These are phyloP conservation scores for Meripilus lineatus DNA, from an alignment of 1,284 basidiomycete species.

Conservation along the genomic window DNA sequence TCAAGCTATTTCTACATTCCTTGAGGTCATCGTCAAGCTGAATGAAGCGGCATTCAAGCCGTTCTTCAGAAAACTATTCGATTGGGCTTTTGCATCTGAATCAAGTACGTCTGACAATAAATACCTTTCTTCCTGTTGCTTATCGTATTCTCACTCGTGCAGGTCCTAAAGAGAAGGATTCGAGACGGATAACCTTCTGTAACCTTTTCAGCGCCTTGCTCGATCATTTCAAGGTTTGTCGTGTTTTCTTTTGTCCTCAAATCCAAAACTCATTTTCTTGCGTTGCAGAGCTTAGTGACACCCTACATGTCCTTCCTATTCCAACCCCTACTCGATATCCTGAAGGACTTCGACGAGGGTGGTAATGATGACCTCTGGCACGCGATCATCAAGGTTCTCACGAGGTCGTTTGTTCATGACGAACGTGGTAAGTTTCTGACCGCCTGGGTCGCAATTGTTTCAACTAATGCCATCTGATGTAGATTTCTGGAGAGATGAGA, in stretches of 20 bases:
- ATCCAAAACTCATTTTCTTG: background rate
- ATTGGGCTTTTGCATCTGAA: conserved; percentile 84
- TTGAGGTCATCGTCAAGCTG: conserved; percentile 88
- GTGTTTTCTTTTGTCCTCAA: background rate
- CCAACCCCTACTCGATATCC: conserved; percentile 61
- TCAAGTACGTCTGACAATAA: conserved; percentile 34
- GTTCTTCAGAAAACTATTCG: conserved; percentile 86
- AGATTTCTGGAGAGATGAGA: conserved; percentile 90
- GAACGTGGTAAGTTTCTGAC: conserved; percentile 61
- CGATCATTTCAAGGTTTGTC: conserved; percentile 77
- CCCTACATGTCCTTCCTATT: conserved; percentile 83
- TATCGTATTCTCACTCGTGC: conserved; percentile 1
- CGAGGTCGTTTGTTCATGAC: conserved; percentile 73
- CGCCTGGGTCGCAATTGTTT: background rate
- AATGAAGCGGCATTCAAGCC: conserved; percentile 94
- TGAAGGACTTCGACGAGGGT: conserved; percentile 45
- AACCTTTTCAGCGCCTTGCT: conserved; percentile 69
- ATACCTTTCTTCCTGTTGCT: background rate
- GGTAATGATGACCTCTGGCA: conserved; percentile 54
- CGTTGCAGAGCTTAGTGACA: conserved; percentile 80
- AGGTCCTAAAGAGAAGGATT: conserved; percentile 27
- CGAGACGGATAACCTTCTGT: conserved; percentile 66
- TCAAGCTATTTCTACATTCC: conserved; percentile 70
- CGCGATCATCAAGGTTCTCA: conserved; percentile 58
- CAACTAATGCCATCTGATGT: background rate